A percentile compares a stretch with the other conserved stretches of the same genome.
Conservation (phyloP, 169 alveolate genomes). For the Sarcocystis neurona region DNA sequence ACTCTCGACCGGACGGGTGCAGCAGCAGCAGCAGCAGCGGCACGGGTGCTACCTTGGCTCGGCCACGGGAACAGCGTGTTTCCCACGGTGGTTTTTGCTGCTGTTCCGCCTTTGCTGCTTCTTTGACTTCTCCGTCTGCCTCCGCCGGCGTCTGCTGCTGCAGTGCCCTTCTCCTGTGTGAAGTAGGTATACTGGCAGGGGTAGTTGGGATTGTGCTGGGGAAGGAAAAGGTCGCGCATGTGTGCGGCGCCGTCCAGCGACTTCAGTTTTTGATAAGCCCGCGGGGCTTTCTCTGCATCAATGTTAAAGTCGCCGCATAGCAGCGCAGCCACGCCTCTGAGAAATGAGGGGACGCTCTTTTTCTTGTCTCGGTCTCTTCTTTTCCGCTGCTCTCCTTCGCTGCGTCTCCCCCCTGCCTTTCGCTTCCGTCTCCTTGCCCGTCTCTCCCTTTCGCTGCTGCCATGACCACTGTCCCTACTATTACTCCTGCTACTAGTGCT, state of each 20-base stretch:
- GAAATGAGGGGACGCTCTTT: conserved; percentile 25
- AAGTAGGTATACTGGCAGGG: conserved; percentile 19
- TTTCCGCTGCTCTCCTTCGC: too few relatives aligned
- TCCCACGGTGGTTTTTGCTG: conserved; percentile 15
- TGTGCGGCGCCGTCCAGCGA: conserved; percentile 50
- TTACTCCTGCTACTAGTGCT: too few relatives aligned
- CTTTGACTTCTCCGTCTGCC: background rate
- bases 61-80: conserved; percentile 68
- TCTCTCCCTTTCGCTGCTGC: too few relatives aligned
- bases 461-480: too few relatives aligned
- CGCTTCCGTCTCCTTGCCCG: too few relatives aligned
- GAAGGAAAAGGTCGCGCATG: conserved; percentile 49
- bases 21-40: too few relatives aligned
- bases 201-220: conserved; percentile 51
- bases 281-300: conserved; percentile 43
- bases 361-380: too few relatives aligned
- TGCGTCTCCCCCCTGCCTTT: too few relatives aligned
- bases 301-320: conserved; percentile 63
- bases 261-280: conserved; percentile 23
- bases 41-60: conserved; percentile 25
- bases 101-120: conserved; percentile 3
- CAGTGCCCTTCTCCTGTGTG: conserved; percentile 35
- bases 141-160: too few relatives aligned
- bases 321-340: conserved; percentile 35
- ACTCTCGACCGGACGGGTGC: too few relatives aligned